These are phyloP conservation scores for Quercus wislizeni DNA, from an alignment of 306 rosid genomes.

Conservation along the genomic window DNA sequence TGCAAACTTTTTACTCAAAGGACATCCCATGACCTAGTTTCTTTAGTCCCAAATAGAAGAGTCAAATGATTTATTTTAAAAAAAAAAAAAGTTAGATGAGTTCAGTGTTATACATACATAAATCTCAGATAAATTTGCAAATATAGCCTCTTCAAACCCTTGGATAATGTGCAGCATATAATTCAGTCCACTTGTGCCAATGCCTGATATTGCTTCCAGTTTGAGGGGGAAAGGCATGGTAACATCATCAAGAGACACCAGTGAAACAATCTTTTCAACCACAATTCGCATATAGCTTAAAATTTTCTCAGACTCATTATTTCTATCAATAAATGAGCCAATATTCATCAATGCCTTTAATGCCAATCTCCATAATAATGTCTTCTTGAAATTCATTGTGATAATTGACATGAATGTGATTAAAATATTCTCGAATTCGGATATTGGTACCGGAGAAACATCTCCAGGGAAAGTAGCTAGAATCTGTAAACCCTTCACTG, in stretches of 20 bases:
- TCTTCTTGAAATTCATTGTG: constrained; percentile 44
- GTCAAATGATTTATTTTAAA: neutral
- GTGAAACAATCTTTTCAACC: constrained; percentile 53
- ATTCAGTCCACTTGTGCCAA: constrained; percentile 66
- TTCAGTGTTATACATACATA: constrained; percentile 35
- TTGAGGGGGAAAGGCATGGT: constrained; percentile 57
- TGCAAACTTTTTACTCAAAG: constrained; percentile 4
- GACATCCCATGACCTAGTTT: constrained; percentile 15
- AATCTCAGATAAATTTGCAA: constrained; percentile 47
- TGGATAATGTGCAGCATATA: constrained; percentile 68
- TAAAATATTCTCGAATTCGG: constrained; percentile 57
- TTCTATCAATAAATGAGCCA: constrained; percentile 57
- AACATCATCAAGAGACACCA: constrained; percentile 50
- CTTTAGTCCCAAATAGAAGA: constrained; percentile 22
- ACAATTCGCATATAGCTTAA: constrained; percentile 52
- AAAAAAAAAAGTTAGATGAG: no score
- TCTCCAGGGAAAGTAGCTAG: constrained; percentile 70
- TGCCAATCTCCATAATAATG: constrained; percentile 59
- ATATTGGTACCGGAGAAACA: constrained; percentile 53
- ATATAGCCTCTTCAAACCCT: constrained; percentile 64
- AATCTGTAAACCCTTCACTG: constrained; percentile 85
- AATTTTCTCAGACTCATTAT: constrained; percentile 57
- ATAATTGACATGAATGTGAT: constrained; percentile 65
- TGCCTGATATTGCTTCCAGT: constrained; percentile 64
- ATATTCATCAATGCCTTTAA: constrained; percentile 67